phyloP scores from a whole-genome alignment of 1,139 yeast genomes.

The Yamadazyma aaseri region DNA sequence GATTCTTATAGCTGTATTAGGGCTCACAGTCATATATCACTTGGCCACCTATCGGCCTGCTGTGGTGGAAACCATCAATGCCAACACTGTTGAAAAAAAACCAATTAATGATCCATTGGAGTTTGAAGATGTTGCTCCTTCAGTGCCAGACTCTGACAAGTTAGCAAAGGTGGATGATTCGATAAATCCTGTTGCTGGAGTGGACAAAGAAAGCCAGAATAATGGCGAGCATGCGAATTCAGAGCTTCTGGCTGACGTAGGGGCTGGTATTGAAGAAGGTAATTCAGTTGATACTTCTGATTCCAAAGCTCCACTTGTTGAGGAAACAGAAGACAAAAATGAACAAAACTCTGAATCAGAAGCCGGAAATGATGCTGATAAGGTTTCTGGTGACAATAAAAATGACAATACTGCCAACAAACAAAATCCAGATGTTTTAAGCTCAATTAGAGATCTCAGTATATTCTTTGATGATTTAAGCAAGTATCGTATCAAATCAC shows the following conservation, averaged over 20 bases:
- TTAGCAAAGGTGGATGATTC: not conserved
- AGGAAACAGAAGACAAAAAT: too few species aligned
- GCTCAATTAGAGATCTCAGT: constrained; percentile 26
- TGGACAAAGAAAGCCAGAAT: not conserved
- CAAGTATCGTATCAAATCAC: constrained; percentile 25
- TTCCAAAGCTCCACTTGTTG: too few species aligned
- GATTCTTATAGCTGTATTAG: constrained; percentile 8
- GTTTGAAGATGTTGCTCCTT: constrained; percentile 5
- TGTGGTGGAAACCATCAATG: constrained; percentile 4
- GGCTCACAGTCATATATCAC: constrained; percentile 6
- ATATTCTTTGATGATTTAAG: constrained; percentile 34
- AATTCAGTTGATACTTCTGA: not conserved
- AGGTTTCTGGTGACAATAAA: not conserved
- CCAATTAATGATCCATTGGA: constrained; percentile 9
- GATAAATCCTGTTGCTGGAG: not conserved
- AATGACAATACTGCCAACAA: not conserved
- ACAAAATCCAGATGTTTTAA: constrained; percentile 1
- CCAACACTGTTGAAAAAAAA: constrained; percentile 3
- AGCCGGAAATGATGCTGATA: not conserved
- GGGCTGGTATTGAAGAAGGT: not conserved
- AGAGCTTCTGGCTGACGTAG: not conserved
- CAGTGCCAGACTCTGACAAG: constrained; percentile 5
- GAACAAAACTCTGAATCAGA: not conserved
- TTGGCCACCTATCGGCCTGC: constrained; percentile 3
- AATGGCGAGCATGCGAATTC: not conserved